phyloP scores from a whole-genome alignment of 306 rosid genomes.

The Prunus campanulata region DNA sequence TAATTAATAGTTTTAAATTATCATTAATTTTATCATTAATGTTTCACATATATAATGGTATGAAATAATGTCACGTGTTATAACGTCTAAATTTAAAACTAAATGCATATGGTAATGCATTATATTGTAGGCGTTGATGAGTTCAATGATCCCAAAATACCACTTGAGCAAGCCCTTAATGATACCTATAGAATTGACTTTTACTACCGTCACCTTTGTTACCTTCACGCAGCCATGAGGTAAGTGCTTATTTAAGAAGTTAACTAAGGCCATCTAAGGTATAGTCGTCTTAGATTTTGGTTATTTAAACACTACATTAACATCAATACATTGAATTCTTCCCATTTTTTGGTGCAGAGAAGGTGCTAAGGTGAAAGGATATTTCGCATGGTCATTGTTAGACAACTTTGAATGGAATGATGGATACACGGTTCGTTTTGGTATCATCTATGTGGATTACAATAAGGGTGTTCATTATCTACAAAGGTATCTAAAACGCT shows the following conservation, averaged over 20 bases:
- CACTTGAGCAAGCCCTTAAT: too few species aligned
- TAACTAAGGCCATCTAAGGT: too few species aligned
- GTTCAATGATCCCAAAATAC: too few species aligned
- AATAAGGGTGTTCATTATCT: not conserved
- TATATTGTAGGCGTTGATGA: too few species aligned
- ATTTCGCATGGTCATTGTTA: conserved; percentile 39
- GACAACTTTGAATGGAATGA: conserved; percentile 36
- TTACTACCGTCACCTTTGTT: conserved; percentile 24
- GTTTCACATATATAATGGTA: too few species aligned
- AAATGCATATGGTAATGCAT: too few species aligned
- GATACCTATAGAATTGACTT: not conserved
- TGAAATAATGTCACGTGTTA: too few species aligned
- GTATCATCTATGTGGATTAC: conserved; percentile 36
- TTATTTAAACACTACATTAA: not conserved
- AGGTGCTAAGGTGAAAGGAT: conserved; percentile 31
- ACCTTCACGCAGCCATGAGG: conserved; percentile 32
- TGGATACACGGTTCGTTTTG: conserved; percentile 39
- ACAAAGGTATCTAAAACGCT: conserved; percentile 33
- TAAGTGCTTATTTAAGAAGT: not conserved
- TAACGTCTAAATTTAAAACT: too few species aligned
- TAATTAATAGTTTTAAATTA: not conserved
- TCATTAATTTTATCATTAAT: too few species aligned
- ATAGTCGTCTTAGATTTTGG: too few species aligned
- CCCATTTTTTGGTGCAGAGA: too few species aligned
- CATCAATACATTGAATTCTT: too few species aligned